phyloP scores from a whole-genome alignment of 371 early-diverging fungal genomes.

The Mucor mucedo region DNA sequence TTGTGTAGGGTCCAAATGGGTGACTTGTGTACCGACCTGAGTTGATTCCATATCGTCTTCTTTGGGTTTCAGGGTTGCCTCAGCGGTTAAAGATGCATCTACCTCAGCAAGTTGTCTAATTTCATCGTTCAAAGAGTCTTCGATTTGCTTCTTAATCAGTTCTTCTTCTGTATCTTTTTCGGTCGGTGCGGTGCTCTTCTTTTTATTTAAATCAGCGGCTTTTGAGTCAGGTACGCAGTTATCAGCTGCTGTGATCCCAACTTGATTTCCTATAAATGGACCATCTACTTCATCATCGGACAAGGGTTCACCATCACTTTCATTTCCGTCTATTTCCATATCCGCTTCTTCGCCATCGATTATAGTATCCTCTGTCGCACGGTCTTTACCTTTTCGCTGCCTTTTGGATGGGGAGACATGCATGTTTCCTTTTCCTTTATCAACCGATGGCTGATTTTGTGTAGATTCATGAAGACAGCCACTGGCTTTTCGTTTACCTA shows the following conservation, averaged over 20 bases:
- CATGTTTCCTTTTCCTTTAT: no score
- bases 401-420: background rate
- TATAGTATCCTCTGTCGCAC: background rate
- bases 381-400: background rate
- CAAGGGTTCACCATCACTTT: background rate
- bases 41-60: conserved; percentile 10
- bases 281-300: conserved; percentile 4
- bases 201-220: background rate
- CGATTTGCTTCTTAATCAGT: conserved; percentile 8
- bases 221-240: background rate
- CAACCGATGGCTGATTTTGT: no score
- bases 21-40: conserved; percentile 18
- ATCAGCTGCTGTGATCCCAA: conserved; percentile 2
- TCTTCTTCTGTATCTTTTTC: background rate
- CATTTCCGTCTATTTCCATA: background rate
- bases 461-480: no score
- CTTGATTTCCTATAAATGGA: conserved; percentile 2
- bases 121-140: conserved; percentile 14
- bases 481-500: background rate
- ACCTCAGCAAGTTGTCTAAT: conserved; percentile 8
- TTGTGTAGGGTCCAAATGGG: conserved; percentile 7
- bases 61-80: background rate
- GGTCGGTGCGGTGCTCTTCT: background rate
- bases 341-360: background rate
- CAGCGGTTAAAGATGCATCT: conserved; percentile 4